Percentiles rank a stretch among this genome's conserved stretches.
Conservation (phyloP, 176 grass and related monocot genomes). For the Themeda triandra region DNA sequence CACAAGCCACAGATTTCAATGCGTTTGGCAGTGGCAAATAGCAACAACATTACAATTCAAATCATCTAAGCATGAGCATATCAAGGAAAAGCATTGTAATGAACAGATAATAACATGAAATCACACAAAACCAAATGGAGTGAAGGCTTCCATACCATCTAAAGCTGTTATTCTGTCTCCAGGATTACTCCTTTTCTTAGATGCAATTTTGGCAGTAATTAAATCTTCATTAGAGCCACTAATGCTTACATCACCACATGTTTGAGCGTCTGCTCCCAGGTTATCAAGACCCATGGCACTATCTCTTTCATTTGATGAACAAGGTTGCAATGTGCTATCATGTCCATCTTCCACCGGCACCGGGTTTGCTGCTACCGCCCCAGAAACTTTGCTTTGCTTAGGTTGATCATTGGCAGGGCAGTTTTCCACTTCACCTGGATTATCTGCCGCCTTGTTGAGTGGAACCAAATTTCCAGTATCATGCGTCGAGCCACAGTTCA, state of each 20-base stretch:
- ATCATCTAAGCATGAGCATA: neutral
- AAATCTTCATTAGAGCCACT: neutral
- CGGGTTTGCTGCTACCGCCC: slow-evolving; percentile 18
- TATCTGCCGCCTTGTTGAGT: slow-evolving; percentile 23
- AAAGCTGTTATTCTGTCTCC: neutral
- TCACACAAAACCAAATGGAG: neutral
- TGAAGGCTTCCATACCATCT: neutral
- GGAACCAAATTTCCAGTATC: slow-evolving; percentile 14
- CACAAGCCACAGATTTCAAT: no score
- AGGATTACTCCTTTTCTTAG: neutral
- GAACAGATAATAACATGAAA: slow-evolving; percentile 9
- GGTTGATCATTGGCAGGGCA: slow-evolving; percentile 26
- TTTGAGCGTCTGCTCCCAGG: neutral
- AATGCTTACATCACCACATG: neutral
- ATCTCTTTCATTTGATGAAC: slow-evolving; percentile 21
- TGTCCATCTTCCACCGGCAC: slow-evolving; percentile 31
- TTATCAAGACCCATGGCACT: slow-evolving; percentile 4
- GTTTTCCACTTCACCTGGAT: slow-evolving; percentile 32
- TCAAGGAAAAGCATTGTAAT: neutral
- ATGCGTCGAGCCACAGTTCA: slow-evolving; percentile 25
- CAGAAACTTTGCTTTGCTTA: slow-evolving; percentile 28
- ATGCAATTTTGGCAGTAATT: neutral
- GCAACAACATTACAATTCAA: no score
- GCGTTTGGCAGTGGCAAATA: no score
- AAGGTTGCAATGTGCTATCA: slow-evolving; percentile 38